A percentile compares a stretch with the other conserved stretches of the same genome.
Evolutionary conservation across 495 filamentous ascomycete species (phyloP).

Genomic region (Penicillium maclennaniae): DNA sequence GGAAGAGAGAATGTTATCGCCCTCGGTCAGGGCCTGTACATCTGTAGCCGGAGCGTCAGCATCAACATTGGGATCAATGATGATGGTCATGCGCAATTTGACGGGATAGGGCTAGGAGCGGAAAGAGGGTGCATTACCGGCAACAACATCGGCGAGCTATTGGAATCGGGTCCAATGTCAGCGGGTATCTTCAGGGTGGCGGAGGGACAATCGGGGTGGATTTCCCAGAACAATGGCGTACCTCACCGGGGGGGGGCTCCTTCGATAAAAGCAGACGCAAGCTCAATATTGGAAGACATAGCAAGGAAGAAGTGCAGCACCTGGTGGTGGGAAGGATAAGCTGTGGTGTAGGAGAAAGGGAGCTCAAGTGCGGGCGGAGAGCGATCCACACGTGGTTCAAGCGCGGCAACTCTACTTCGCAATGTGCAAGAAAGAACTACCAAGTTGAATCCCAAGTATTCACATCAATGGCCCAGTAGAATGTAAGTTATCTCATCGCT

Average conservation of each 20-base stretch:
- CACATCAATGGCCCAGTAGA: neutral
- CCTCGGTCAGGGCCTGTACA: constrained; percentile 82
- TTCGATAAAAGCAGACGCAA: constrained; percentile 83
- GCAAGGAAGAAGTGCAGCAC: constrained; percentile 4
- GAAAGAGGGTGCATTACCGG: constrained; percentile 54
- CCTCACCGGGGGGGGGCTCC: constrained; percentile 95
- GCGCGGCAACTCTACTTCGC: neutral
- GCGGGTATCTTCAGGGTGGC: neutral
- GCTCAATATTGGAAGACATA: constrained; percentile 52
- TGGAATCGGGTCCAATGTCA: constrained; percentile 1
- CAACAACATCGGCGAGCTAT: constrained; percentile 84
- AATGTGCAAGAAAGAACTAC: neutral
- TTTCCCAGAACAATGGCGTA: constrained; percentile 39
- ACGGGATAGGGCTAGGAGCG: neutral
- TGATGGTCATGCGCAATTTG: neutral
- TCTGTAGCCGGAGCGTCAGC: constrained; percentile 50
- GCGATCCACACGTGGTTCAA: constrained; percentile 24
- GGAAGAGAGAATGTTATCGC: constrained; percentile 59
- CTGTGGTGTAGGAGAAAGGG: constrained; percentile 14
- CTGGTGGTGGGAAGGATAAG: neutral
- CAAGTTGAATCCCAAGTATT: neutral
- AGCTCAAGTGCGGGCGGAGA: constrained; percentile 20
- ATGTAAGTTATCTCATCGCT: constrained; percentile 13
- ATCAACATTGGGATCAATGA: constrained; percentile 5
- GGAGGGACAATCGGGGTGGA: constrained; percentile 3